Evolutionary conservation across 2,329 filamentous ascomycete species (phyloP).

Genomic region (Aspergillus sp.): DNA sequence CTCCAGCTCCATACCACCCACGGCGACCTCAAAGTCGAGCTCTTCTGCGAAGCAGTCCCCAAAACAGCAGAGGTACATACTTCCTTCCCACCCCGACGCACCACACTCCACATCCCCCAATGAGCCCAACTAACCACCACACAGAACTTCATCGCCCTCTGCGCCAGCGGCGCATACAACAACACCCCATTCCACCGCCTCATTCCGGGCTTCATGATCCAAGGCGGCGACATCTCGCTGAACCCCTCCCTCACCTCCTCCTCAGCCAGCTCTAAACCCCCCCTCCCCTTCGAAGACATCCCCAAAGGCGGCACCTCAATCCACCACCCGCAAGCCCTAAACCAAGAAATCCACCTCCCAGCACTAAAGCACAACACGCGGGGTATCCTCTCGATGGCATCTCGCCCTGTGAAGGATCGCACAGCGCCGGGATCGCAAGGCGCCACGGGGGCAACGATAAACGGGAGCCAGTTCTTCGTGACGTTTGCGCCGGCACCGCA

Average conservation of each 20-base stretch:
- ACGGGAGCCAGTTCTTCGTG: constrained; percentile 66
- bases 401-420: constrained; percentile 49
- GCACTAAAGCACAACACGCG: constrained; percentile 59
- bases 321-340: constrained; percentile 53
- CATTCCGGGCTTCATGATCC: constrained; percentile 65
- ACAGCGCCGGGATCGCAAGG: constrained; percentile 50
- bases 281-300: constrained; percentile 49
- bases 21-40: constrained; percentile 89
- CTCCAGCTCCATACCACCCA: constrained; percentile 74
- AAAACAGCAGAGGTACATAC: constrained; percentile 76
- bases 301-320: constrained; percentile 61
- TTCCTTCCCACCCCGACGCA: too few species aligned
- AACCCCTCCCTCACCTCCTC: constrained; percentile 42
- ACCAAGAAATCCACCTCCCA: constrained; percentile 63
- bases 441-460: constrained; percentile 43
- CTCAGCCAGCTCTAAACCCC: constrained; percentile 37
- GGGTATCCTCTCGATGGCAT: constrained; percentile 62
- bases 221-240: constrained; percentile 58
- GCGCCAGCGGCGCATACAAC: constrained; percentile 62
- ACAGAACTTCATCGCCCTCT: constrained; percentile 67
- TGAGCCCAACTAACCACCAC: not conserved
- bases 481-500: constrained; percentile 63
- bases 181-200: constrained; percentile 64
- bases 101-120: not conserved
- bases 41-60: constrained; percentile 93